These are phyloP conservation scores for Trichoderma asperelloides DNA, from an alignment of 495 filamentous ascomycete species.

Conservation along the genomic window DNA sequence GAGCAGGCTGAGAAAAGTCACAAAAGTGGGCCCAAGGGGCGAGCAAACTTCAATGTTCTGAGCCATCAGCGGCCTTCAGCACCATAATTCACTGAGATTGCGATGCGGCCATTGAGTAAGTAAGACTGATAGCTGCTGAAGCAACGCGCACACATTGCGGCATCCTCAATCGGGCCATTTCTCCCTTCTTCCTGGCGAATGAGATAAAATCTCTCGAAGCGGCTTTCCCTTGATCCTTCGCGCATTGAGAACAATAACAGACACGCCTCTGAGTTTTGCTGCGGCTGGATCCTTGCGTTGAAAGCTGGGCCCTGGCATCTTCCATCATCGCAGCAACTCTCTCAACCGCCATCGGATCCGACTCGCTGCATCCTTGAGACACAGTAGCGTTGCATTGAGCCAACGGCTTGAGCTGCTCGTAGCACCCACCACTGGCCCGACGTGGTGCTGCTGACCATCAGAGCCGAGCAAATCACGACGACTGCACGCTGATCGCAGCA, in stretches of 20 bases:
- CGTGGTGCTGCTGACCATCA: background rate
- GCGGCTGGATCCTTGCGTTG: background rate
- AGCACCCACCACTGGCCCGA: background rate
- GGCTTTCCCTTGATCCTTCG: background rate
- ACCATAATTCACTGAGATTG: background rate
- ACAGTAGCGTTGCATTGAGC: background rate
- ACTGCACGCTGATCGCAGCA: background rate
- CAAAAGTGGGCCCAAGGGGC: background rate
- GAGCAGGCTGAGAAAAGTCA: constrained; percentile 1
- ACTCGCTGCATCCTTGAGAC: background rate
- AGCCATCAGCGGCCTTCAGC: background rate
- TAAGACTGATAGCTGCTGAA: background rate
- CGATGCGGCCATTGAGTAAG: background rate
- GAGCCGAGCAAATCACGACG: background rate
- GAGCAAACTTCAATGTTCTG: background rate
- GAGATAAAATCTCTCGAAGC: background rate
- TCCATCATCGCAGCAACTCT: background rate
- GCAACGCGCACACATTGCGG: background rate
- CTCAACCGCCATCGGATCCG: background rate
- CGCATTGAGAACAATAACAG: background rate
- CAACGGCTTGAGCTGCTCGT: background rate
- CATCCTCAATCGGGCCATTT: background rate
- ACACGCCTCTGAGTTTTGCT: background rate
- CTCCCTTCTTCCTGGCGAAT: background rate
- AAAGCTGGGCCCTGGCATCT: background rate